A percentile compares a stretch with the other conserved stretches of the same genome.
These are phyloP conservation scores for Chondrostereum purpureum DNA, from an alignment of 1,284 basidiomycete species.

Conservation along the genomic window DNA sequence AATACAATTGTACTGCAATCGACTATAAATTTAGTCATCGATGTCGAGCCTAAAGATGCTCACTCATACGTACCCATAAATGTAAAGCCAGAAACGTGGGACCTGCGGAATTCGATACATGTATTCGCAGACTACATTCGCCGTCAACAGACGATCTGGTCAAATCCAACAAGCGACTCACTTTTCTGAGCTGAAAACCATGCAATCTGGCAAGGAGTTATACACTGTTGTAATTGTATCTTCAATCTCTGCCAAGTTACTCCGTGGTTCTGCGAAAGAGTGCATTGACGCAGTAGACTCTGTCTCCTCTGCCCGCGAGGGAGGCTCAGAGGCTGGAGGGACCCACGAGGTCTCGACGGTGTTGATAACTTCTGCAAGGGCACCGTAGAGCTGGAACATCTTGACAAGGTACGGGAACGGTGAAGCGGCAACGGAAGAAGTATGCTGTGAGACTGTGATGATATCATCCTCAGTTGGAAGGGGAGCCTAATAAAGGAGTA, in stretches of 20 bases:
- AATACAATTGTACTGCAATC: conserved; percentile 12
- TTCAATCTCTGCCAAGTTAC: conserved; percentile 8
- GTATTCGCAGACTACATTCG: conserved; percentile 7
- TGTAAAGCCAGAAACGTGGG: conserved; percentile 11
- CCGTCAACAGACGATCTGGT: background rate
- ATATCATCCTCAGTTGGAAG: conserved; percentile 11
- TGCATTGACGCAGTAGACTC: background rate
- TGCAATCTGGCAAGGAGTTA: conserved; percentile 8
- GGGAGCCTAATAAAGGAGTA: conserved; percentile 2
- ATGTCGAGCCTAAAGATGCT: too few species aligned
- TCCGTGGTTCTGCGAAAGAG: background rate
- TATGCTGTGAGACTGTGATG: background rate
- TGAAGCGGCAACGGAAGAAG: conserved; percentile 5
- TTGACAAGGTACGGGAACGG: conserved; percentile 11
- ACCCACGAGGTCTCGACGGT: conserved; percentile 9
- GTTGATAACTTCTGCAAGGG: conserved; percentile 11
- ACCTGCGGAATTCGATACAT: conserved; percentile 5
- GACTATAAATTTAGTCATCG: too few species aligned
- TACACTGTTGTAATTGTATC: conserved; percentile 10
- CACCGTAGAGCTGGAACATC: conserved; percentile 13
- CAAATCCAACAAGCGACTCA: background rate
- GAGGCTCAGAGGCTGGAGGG: conserved; percentile 4
- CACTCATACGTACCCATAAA: conserved; percentile 11
- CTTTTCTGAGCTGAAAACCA: conserved; percentile 12
- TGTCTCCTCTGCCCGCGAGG: conserved; percentile 6